Base-by-base conservation (phyloP, 768 basidiomycete species). In the Rhodocollybia butyracea region DNA sequence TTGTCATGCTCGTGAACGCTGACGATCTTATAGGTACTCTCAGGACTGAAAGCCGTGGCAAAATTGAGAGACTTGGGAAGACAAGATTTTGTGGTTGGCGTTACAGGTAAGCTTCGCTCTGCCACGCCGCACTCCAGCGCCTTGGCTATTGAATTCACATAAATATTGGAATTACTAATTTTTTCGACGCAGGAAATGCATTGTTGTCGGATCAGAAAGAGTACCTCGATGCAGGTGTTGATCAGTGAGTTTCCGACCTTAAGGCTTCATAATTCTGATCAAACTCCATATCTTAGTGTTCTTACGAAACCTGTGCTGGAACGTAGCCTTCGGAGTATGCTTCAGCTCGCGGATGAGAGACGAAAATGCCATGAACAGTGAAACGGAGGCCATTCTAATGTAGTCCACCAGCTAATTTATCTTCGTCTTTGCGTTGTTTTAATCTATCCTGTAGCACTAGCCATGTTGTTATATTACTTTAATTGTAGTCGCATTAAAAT, bases 291-390 rank as follows among this genome's bases (percentile, higher is more conserved):
- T 21, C 46, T 27, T 55, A 90, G 88, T 50, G 82, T 92, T 15
- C 69, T 92, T 57, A 91, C 88, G 45, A 92, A 92, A 70, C 90
- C 91, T 0, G 90, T 91, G 2, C 75, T 85, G 22, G 88, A 90
- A 70, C 77, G 73, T 53, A 76, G 72, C 56, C 66, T 82, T 24
- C 64, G 70, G 61, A 73, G 76, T 38, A 74, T 79, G 54, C 63
- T 82, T n/a, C 61, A 72, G 22, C 61, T 69, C 41, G 80, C 80
- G 34, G 75, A 77, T 38, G 73, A 75, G 52, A 72, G 73, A 69
- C 79, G 78, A 57, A 50, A 51, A 56, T 40, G 24, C 21, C 32
- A 22, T 48, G n/a, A 46, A 5, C n/a, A n/a, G n/a, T n/a, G n/a
- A n/a, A n/a, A n/a, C n/a, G 30, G 12, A 15, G 5, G 13, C n/a